phyloP scores from a whole-genome alignment of 2,329 filamentous ascomycete genomes.

The Aspergillus hiratsukae region DNA sequence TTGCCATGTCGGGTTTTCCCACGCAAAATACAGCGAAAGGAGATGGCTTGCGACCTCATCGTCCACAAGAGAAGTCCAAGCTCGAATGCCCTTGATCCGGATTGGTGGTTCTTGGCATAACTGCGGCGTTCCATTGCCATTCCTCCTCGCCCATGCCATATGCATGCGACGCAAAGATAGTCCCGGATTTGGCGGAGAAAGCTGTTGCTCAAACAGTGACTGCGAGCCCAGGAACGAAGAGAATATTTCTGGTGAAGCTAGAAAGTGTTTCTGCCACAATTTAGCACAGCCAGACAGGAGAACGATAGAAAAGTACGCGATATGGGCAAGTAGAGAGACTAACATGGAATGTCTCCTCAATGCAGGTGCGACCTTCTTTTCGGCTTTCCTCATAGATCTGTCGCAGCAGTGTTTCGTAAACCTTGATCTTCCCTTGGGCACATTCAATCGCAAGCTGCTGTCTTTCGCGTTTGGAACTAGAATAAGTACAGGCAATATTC shows the following conservation, averaged over 20 bases:
- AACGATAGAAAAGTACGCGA: neutral
- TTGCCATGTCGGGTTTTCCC: constrained; percentile 24
- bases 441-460: constrained; percentile 9
- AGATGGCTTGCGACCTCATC: constrained; percentile 20
- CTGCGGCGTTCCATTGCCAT: constrained; percentile 1
- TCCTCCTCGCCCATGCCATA: constrained; percentile 6
- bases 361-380: neutral
- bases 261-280: constrained; percentile 8
- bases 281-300: neutral
- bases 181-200: constrained; percentile 6
- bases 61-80: constrained; percentile 18
- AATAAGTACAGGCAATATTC: constrained; percentile 9
- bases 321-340: neutral
- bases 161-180: constrained; percentile 15
- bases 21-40: constrained; percentile 21
- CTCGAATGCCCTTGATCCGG: constrained; percentile 12
- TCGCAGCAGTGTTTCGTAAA: constrained; percentile 14
- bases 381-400: constrained; percentile 5
- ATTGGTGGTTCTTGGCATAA: constrained; percentile 10
- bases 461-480: constrained; percentile 14
- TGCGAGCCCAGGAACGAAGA: constrained; percentile 7
- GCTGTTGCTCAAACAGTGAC: constrained; percentile 5
- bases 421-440: neutral
- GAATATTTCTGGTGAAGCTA: constrained; percentile 9
- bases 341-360: constrained; percentile 13